phyloP scores from a whole-genome alignment of 177 flowering plant species.

The Vitis hybrid region DNA sequence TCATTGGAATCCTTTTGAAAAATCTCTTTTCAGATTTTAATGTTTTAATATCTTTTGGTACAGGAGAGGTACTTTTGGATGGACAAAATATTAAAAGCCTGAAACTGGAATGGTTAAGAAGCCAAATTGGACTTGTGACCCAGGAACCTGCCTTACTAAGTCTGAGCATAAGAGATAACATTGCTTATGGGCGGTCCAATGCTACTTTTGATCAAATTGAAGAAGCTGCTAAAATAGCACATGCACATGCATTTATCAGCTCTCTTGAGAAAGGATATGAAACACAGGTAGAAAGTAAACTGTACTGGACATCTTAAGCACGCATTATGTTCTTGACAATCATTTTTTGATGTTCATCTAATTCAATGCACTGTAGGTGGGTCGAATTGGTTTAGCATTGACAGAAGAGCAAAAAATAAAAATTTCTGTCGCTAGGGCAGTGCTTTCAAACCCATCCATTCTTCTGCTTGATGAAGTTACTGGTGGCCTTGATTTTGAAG shows the following conservation, averaged over 20 bases:
- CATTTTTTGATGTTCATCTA: no score
- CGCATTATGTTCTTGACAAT: no score
- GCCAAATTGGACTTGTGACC: constrained; percentile 94
- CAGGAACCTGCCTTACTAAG: constrained; percentile 97
- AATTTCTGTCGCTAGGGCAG: constrained; percentile 93
- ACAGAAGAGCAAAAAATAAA: constrained; percentile 93
- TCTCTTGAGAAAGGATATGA: constrained; percentile 87
- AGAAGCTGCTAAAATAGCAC: constrained; percentile 98
- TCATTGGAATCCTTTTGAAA: background rate
- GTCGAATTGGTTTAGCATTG: constrained; percentile 77
- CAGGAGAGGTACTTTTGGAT: constrained; percentile 98
- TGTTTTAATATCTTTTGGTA: constrained; percentile 23
- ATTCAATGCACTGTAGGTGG: constrained; percentile 59
- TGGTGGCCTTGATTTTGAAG: constrained; percentile 97
- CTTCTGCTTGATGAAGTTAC: constrained; percentile 98
- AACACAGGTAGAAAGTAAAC: constrained; percentile 62
- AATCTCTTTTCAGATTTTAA: constrained; percentile 6
- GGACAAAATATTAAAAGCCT: constrained; percentile 92
- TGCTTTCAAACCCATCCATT: constrained; percentile 89
- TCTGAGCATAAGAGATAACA: constrained; percentile 89
- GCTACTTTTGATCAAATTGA: constrained; percentile 86
- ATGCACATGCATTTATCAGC: constrained; percentile 96
- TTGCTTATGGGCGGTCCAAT: constrained; percentile 79
- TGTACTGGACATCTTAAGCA: no score
- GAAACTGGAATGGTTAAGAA: constrained; percentile 91